phyloP scores from a whole-genome alignment of 2,329 filamentous ascomycete genomes.

The Cladorrhinum sp. region DNA sequence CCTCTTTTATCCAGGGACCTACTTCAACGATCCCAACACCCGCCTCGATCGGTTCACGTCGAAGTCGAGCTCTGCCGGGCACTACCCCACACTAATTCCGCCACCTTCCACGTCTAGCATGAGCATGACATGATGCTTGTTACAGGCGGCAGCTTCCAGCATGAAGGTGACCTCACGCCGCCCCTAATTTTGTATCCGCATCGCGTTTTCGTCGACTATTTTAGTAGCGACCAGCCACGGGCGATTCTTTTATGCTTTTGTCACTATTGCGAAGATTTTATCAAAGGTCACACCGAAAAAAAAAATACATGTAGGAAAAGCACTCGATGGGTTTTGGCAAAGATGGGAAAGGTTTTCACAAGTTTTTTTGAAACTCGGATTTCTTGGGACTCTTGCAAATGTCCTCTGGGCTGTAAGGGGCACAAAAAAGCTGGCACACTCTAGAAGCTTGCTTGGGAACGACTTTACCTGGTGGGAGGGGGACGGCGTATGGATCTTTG shows the following conservation, averaged over 20 bases:
- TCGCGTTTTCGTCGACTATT: too few relatives aligned
- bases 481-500: conserved; percentile 6
- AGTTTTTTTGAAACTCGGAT: conserved; percentile 1
- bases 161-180: background rate
- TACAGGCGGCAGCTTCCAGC: background rate
- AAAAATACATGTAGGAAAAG: background rate
- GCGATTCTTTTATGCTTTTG: background rate
- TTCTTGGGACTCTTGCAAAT: background rate
- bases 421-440: background rate
- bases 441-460: conserved; percentile 6
- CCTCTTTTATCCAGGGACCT: conserved; percentile 44
- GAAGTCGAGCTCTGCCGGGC: conserved; percentile 50
- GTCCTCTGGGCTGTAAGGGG: background rate
- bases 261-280: background rate
- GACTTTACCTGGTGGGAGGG: background rate
- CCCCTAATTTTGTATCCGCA: too few relatives aligned
- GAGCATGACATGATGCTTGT: conserved; percentile 37
- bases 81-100: conserved; percentile 50
- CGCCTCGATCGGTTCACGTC: conserved; percentile 45
- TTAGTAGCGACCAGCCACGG: background rate
- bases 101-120: conserved; percentile 41
- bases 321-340: background rate
- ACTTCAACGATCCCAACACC: conserved; percentile 36
- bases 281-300: background rate
- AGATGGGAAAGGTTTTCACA: background rate